phyloP scores from a whole-genome alignment of 306 rosid species.

The Pterocarpus santalinus region DNA sequence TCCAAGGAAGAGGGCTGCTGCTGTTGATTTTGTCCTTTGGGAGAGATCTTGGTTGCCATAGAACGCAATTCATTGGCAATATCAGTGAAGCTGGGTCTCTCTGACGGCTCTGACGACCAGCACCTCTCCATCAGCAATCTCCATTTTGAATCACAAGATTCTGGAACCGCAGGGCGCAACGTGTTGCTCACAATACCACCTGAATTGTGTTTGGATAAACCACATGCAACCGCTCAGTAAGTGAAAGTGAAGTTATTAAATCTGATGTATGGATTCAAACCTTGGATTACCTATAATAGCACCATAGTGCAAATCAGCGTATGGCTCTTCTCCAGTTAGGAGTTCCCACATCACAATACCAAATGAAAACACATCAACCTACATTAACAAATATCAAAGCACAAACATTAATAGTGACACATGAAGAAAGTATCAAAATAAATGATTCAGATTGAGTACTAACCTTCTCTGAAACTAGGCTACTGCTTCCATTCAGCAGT shows the following conservation, averaged over 20 bases:
- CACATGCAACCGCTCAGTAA: slow-evolving; percentile 26
- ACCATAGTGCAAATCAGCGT: slow-evolving; percentile 88
- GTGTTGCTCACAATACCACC: slow-evolving; percentile 97
- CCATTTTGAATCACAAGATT: slow-evolving; percentile 75
- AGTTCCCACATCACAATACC: slow-evolving; percentile 95
- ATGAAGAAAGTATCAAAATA: neutral
- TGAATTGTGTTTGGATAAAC: slow-evolving; percentile 44
- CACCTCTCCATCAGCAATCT: slow-evolving; percentile 80
- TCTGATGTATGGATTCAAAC: neutral
- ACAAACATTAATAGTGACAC: slow-evolving; percentile 7
- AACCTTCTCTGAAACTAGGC: slow-evolving; percentile 96
- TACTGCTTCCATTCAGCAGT: slow-evolving; percentile 89
- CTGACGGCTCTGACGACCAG: slow-evolving; percentile 87
- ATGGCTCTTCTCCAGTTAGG: slow-evolving; percentile 90
- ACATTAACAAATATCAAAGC: slow-evolving; percentile 23
- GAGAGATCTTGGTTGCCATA: slow-evolving; percentile 72
- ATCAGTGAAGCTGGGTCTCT: slow-evolving; percentile 80
- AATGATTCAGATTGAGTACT: slow-evolving; percentile 20
- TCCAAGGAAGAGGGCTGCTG: slow-evolving; percentile 46
- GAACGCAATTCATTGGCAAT: slow-evolving; percentile 76
- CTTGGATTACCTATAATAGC: slow-evolving; percentile 77
- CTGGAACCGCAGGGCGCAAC: slow-evolving; percentile 72
- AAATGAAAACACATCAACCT: slow-evolving; percentile 93
- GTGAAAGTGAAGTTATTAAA: neutral
- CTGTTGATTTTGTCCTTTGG: slow-evolving; percentile 58